These are phyloP conservation scores for Xerocomus spinulosus DNA, from an alignment of 768 basidiomycete genomes.

Conservation along the genomic window DNA sequence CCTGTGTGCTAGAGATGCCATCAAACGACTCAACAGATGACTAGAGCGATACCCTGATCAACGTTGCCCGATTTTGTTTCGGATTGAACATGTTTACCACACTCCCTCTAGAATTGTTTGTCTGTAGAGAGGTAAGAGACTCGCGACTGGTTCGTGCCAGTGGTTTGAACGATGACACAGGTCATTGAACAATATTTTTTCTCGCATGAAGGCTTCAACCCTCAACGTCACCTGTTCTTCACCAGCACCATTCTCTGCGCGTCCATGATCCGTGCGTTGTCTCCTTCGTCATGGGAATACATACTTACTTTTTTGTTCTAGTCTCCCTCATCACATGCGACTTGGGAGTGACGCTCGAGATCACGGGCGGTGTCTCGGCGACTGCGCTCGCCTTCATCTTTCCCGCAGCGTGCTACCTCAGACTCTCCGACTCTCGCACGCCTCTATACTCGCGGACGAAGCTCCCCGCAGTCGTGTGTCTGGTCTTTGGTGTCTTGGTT, in stretches of 20 bases:
- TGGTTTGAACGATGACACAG: constrained; percentile 33
- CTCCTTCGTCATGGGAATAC: not conserved
- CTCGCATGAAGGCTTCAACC: constrained; percentile 76
- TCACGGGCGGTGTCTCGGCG: constrained; percentile 94
- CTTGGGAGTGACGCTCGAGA: constrained; percentile 96
- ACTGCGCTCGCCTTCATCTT: constrained; percentile 92
- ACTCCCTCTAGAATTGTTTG: constrained; percentile 91
- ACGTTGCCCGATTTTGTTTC: constrained; percentile 90
- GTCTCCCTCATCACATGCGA: constrained; percentile 93
- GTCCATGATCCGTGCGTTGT: constrained; percentile 70
- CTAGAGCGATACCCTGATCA: constrained; percentile 83
- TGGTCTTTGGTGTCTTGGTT: constrained; percentile 68
- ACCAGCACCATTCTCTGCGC: constrained; percentile 79
- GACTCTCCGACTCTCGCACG: constrained; percentile 51
- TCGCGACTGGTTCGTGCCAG: not conserved
- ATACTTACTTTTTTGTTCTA: constrained; percentile 28
- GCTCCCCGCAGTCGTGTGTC: constrained; percentile 71
- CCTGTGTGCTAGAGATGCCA: not conserved
- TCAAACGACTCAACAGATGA: constrained; percentile 4
- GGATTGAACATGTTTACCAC: constrained; percentile 99
- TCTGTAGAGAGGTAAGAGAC: constrained; percentile 80
- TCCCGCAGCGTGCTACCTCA: constrained; percentile 81
- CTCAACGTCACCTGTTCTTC: constrained; percentile 84
- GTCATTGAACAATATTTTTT: constrained; percentile 97
- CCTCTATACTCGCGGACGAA: constrained; percentile 71